phyloP scores from a whole-genome alignment of 2,329 filamentous ascomycete genomes.

The Diaporthe helianthi region DNA sequence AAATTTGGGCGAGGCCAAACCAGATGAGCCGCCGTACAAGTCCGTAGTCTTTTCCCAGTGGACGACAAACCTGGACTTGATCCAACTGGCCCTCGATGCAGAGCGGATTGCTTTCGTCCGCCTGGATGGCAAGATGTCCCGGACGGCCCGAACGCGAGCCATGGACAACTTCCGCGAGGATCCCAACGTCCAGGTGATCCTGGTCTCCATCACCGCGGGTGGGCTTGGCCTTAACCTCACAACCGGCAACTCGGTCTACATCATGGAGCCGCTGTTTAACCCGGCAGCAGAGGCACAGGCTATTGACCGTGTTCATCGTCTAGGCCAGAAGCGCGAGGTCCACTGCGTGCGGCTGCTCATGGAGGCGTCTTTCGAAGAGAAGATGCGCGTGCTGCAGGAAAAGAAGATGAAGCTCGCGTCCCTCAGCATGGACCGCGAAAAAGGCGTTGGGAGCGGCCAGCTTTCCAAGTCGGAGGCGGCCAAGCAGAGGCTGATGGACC shows the following conservation, averaged over 20 bases:
- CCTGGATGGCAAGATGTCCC: slow-evolving; percentile 90
- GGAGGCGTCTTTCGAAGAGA: slow-evolving; percentile 89
- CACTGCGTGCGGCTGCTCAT: slow-evolving; percentile 90
- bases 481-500: slow-evolving; percentile 66
- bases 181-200: slow-evolving; percentile 74
- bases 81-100: slow-evolving; percentile 78
- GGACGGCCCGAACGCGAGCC: slow-evolving; percentile 74
- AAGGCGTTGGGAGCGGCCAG: slow-evolving; percentile 45
- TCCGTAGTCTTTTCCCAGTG: slow-evolving; percentile 96
- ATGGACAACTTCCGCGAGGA: slow-evolving; percentile 82
- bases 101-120: slow-evolving; percentile 74
- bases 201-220: slow-evolving; percentile 91
- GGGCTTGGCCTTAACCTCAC: slow-evolving; percentile 93
- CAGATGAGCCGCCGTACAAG: slow-evolving; percentile 79
- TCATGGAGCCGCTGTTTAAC: slow-evolving; percentile 99
- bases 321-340: slow-evolving; percentile 90
- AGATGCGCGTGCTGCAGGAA: slow-evolving; percentile 86
- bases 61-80: slow-evolving; percentile 93
- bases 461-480: slow-evolving; percentile 46
- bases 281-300: slow-evolving; percentile 94
- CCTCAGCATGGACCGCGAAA: slow-evolving; percentile 77
- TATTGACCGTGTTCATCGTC: slow-evolving; percentile 87
- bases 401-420: slow-evolving; percentile 94
- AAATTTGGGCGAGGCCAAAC: slow-evolving; percentile 65
- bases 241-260: slow-evolving; percentile 83